phyloP scores from a whole-genome alignment of 306 rosid genomes.

The Geum urbanum region DNA sequence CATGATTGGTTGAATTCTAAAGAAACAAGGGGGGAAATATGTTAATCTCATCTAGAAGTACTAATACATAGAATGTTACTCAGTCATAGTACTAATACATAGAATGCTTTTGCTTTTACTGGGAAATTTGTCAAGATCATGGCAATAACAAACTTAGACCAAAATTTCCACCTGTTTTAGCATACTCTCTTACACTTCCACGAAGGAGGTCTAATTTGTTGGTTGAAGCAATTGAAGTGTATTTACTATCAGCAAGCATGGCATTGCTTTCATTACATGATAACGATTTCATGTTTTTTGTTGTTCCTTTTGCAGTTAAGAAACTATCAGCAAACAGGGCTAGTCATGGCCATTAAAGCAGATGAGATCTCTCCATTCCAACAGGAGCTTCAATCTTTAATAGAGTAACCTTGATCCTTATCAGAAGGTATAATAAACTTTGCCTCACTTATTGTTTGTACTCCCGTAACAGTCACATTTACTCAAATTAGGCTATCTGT shows the following conservation, averaged over 20 bases:
- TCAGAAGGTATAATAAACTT: conserved; percentile 1
- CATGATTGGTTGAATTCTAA: neutral
- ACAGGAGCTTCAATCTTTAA: conserved; percentile 46
- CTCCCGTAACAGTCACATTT: neutral
- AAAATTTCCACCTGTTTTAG: neutral
- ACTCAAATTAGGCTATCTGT: too few species aligned
- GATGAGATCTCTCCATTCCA: conserved; percentile 51
- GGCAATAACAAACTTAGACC: neutral
- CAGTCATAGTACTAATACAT: neutral
- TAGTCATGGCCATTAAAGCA: conserved; percentile 60
- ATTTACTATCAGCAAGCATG: neutral
- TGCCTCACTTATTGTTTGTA: neutral
- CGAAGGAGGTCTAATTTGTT: too few species aligned
- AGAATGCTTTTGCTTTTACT: neutral
- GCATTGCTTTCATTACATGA: neutral
- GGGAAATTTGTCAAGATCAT: neutral
- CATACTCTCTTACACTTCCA: neutral
- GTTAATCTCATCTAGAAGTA: neutral
- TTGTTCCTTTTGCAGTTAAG: conserved; percentile 44
- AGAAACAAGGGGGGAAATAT: neutral
- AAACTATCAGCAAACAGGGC: conserved; percentile 50
- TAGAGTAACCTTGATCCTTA: conserved; percentile 33
- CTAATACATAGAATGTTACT: neutral
- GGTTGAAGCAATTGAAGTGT: neutral
- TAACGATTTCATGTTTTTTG: neutral